These are phyloP conservation scores for Crucihimalaya himalaica DNA, from an alignment of 345 rosid species.

Conservation along the genomic window DNA sequence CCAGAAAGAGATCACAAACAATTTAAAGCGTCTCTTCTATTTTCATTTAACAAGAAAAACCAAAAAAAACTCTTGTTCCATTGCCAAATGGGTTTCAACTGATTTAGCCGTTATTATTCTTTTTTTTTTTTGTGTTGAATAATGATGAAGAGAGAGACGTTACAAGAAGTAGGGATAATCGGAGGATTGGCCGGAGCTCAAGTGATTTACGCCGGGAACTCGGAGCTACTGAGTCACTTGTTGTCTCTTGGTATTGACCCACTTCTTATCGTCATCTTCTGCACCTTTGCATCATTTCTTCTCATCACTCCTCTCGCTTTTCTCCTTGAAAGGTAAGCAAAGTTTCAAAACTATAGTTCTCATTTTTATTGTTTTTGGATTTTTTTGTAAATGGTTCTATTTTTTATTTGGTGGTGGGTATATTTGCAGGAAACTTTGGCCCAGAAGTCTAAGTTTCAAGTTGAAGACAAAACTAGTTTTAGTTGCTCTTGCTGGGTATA, in stretches of 20 bases:
- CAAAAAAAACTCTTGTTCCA: background rate
- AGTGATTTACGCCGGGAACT: constrained; percentile 62
- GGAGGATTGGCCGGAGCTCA: constrained; percentile 70
- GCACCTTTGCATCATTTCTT: constrained; percentile 62
- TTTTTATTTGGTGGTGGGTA: constrained; percentile 4
- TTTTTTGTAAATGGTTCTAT: background rate
- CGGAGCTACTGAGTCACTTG: constrained; percentile 61
- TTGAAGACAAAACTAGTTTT: constrained; percentile 61
- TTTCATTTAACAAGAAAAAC: background rate
- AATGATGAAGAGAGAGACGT: constrained; percentile 39
- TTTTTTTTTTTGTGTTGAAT: background rate
- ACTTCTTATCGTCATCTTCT: constrained; percentile 57
- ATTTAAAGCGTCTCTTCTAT: constrained; percentile 10
- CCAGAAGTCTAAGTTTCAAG: constrained; percentile 53
- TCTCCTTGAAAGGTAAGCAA: constrained; percentile 62
- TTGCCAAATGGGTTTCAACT: constrained; percentile 26
- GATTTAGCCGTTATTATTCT: background rate
- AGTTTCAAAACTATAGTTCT: background rate
- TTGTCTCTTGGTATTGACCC: constrained; percentile 75
- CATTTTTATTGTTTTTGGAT: background rate
- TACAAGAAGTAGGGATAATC: constrained; percentile 53
- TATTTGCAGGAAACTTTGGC: constrained; percentile 72
- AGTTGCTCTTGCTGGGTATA: constrained; percentile 81
- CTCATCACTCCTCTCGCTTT: constrained; percentile 66
- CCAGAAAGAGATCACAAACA: background rate